Base-by-base conservation (phyloP, 352 stramenopile genomes). In the Globisporangium mamillatum region DNA sequence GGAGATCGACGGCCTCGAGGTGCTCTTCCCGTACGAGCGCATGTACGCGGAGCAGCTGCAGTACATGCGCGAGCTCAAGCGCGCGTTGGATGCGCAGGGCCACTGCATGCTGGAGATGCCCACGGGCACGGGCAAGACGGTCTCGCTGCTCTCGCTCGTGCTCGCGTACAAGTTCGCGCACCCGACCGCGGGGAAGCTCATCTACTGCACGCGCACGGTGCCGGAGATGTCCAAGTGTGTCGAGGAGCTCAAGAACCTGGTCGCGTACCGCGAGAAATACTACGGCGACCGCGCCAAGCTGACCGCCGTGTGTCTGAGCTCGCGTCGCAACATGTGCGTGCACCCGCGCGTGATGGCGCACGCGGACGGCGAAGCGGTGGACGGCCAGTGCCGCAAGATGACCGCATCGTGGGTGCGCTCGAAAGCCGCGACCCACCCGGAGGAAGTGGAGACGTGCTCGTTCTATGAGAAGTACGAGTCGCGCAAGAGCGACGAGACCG, bases 201-300 rank as follows among this genome's bases (percentile, higher is more conserved):
- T 99, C 27, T 99, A 99, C 78, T 99, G 98, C 77, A 99, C 98
- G 41, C 96, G 98, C 24, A 99, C 98, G 5, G 98, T 99, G 24
- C 97, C 97, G 0, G 98, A 99, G 83, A 99, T 99, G 98, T 95
- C 97, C 53, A 98, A 98, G 69, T 98, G 91, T 68, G 90, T 99
- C 70, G 95, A 99, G 72, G 98, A 99, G 79, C 85, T 99, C 66
- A 99, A 98, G 76, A 84, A 89, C 20, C 91, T 99, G 27, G 82
- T 99, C 8, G 65, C 70, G 16, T 97, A 96, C 72, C 78, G 91
- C 9, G 68, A 75, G 24, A 59, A 91, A 68, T 72, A 92, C 41
- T 79, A 94, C 34, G 90, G 83, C 25, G 79, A 77, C 25, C 71
- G 76, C 50, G 79, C 79, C 22, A 61, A 79, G 9, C 75, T 98